Percentiles rank a stretch among this genome's conserved stretches.
phyloP scores from a whole-genome alignment of 495 filamentous ascomycete species.

The Choiromyces venosus region DNA sequence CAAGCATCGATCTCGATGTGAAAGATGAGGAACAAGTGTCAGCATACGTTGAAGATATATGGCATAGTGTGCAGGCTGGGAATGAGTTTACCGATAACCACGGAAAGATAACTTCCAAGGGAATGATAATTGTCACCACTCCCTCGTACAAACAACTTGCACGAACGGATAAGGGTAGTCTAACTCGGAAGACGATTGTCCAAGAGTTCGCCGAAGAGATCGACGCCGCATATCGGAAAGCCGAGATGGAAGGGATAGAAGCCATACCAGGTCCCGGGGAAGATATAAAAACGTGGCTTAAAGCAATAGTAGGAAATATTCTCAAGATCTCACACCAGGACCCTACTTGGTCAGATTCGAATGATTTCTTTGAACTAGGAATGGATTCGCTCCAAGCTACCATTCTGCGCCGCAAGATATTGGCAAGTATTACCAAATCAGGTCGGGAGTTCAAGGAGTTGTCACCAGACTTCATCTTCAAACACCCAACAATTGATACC shows the following conservation, averaged over 20 bases:
- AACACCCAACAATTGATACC: slow-evolving; percentile 21
- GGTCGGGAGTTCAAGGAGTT: slow-evolving; percentile 18
- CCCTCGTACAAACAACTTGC: slow-evolving; percentile 22
- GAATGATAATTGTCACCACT: slow-evolving; percentile 31
- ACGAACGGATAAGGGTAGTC: slow-evolving; percentile 31
- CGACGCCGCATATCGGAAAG: slow-evolving; percentile 19
- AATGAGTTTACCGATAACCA: slow-evolving; percentile 35
- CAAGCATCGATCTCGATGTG: slow-evolving; percentile 16
- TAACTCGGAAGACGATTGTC: slow-evolving; percentile 27
- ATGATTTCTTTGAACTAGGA: slow-evolving; percentile 54
- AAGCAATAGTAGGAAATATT: slow-evolving; percentile 12
- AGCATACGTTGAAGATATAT: slow-evolving; percentile 25
- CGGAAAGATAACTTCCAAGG: slow-evolving; percentile 24
- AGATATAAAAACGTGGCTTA: slow-evolving; percentile 23
- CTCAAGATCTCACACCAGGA: slow-evolving; percentile 7
- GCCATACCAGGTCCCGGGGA: slow-evolving; percentile 15
- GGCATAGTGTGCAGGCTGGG: slow-evolving; percentile 27
- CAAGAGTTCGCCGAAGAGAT: slow-evolving; percentile 33
- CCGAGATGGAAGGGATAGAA: slow-evolving; percentile 21
- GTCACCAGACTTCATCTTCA: slow-evolving; percentile 26
- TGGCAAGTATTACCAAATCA: slow-evolving; percentile 23
- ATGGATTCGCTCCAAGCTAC: slow-evolving; percentile 58
- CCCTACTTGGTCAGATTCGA: slow-evolving; percentile 19
- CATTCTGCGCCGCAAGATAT: slow-evolving; percentile 52
- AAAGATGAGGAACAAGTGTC: slow-evolving; percentile 12